Conservation (phyloP, 768 basidiomycete species). For the Suillus sp. region DNA sequence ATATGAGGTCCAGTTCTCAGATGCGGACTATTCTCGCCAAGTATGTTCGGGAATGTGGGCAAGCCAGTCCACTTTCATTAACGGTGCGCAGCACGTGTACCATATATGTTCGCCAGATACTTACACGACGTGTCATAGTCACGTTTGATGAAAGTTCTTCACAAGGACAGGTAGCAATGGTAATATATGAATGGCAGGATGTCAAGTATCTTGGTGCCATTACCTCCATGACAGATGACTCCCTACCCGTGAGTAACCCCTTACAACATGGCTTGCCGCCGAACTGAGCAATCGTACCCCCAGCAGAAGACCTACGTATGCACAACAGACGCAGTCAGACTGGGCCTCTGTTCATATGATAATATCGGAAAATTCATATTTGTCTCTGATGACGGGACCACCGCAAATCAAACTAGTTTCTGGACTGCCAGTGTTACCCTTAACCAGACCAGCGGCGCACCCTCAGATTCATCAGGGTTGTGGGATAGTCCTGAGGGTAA, state of each 20-base stretch:
- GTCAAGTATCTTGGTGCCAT: constrained; percentile 78
- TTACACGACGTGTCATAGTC: constrained; percentile 44
- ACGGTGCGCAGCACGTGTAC: constrained; percentile 51
- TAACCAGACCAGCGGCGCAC: constrained; percentile 32
- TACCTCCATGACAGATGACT: constrained; percentile 53
- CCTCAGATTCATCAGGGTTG: constrained; percentile 39
- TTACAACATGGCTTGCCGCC: constrained; percentile 12
- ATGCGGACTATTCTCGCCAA: constrained; percentile 84
- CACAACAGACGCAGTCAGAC: constrained; percentile 75
- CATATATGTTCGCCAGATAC: constrained; percentile 9
- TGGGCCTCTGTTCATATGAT: constrained; percentile 65
- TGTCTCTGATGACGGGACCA: constrained; percentile 61
- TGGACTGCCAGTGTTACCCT: constrained; percentile 84
- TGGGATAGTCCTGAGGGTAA: constrained; percentile 66
- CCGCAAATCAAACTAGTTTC: constrained; percentile 76
- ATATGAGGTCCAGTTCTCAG: constrained; percentile 67
- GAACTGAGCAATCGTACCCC: constrained; percentile 19
- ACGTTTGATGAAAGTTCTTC: constrained; percentile 72
- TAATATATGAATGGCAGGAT: constrained; percentile 96
- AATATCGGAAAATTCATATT: constrained; percentile 92
- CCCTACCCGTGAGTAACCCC: constrained; percentile 61
- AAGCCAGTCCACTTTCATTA: constrained; percentile 74
- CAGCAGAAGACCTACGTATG: constrained; percentile 93
- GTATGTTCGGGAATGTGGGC: constrained; percentile 97
- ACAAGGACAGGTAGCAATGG: constrained; percentile 88